A percentile compares a stretch with the other conserved stretches of the same genome.
Conservation (phyloP, 2,329 filamentous ascomycete genomes). For the Colletotrichum eremochloae region DNA sequence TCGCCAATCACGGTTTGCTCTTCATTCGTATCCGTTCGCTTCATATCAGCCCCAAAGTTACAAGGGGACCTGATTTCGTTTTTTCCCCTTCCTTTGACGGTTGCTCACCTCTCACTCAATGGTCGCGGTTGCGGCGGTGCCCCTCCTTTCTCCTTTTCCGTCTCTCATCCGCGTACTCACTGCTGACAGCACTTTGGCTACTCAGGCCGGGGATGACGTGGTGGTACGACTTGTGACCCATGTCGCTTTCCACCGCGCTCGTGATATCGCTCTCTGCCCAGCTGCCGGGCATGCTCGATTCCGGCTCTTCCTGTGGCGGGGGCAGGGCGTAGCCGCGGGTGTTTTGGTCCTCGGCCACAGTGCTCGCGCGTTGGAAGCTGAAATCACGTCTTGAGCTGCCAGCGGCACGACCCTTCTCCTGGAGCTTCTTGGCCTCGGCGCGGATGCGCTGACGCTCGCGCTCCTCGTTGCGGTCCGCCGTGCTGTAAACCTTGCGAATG, state of each 20-base stretch:
- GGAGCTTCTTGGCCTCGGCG: conserved; percentile 68
- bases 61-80: neutral
- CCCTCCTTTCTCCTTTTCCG: conserved; percentile 55
- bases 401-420: conserved; percentile 63
- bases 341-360: conserved; percentile 49
- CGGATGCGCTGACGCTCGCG: conserved; percentile 68
- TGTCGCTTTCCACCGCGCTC: conserved; percentile 56
- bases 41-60: neutral
- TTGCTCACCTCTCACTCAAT: conserved; percentile 4
- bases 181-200: conserved; percentile 49
- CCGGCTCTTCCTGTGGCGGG: conserved; percentile 44
- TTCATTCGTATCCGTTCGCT: conserved; percentile 1
- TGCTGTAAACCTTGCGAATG: conserved; percentile 74
- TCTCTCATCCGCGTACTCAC: conserved; percentile 60
- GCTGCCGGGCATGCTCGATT: conserved; percentile 51
- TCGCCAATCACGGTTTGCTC: conserved; percentile 16
- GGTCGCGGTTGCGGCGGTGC: conserved; percentile 48
- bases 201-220: conserved; percentile 67
- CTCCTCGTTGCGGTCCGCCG: conserved; percentile 65
- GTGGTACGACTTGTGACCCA: conserved; percentile 70
- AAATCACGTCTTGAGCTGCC: conserved; percentile 60
- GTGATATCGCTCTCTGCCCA: conserved; percentile 57
- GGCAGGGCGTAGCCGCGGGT: conserved; percentile 43
- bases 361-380: conserved; percentile 63
- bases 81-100: neutral